Evolutionary conservation across 129 eudicot genomes (phyloP), one percentile per base, ranked within the genome.

Genomic region (Tanacetum coccineum): DNA sequence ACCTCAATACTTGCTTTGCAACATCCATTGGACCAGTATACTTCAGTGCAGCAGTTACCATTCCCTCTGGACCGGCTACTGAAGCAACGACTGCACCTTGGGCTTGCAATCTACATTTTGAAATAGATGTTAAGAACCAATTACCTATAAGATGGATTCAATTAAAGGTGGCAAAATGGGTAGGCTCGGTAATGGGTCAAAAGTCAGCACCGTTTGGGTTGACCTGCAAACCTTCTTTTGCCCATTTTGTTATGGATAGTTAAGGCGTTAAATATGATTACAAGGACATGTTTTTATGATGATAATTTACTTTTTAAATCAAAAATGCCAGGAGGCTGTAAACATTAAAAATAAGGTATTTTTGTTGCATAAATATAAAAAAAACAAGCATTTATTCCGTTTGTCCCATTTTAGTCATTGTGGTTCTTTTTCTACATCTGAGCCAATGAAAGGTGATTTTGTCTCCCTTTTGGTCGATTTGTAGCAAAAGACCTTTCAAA

Each of bases 21-120:
- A 92, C 98, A 40, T 88, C 98, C 75, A 86, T 74, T 14, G 98
- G 98, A 9, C 98, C 98, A 1, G 81, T 77, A 46, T 92, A 92
- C 55, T 82, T 92, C 18, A 81, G 70, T 65, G 87, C 81, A 50
- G 80, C 78, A 6, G 80, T 79, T 11, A 75, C 51, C 50, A 87
- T 72, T 15, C 56, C 77, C 57, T 65, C 71, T 54, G 77, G 58
- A 64, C 95, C 80, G 2, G 83, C 32, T 57, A 74, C 78, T 64
- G 85, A 85, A 53, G 71, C 71, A 46, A 51, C 59, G 1, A 76
- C 19, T 60, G 87, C 74, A 75, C 98, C 74, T 72, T 92, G 98
- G 46, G 98, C 98, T 77, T 92, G 98, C 80, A 92, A 75, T 76
- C 98, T 88, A 68, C 64, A 20, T 49, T 72, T 52, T 3, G 10